phyloP scores from a whole-genome alignment of 805 yeast species.

The Metschnikowia proteae region DNA sequence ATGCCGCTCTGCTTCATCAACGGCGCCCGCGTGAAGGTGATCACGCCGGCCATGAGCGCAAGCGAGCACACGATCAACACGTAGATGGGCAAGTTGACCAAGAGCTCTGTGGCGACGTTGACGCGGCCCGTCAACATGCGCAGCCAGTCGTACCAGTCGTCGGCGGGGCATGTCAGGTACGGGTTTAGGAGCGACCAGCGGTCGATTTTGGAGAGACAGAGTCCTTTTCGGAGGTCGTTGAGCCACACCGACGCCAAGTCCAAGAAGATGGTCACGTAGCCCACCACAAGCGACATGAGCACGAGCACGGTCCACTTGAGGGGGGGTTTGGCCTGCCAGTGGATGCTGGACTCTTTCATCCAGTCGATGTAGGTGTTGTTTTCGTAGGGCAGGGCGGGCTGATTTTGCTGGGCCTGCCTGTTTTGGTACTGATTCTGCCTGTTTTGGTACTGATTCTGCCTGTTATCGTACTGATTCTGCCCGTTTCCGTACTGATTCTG shows the following conservation, averaged over 20 bases:
- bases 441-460: too few species aligned
- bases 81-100: slow-evolving; percentile 37
- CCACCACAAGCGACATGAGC: slow-evolving; percentile 43
- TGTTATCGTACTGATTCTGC: too few species aligned
- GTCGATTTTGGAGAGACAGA: slow-evolving; percentile 39
- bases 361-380: slow-evolving; percentile 49
- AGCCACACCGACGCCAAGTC: slow-evolving; percentile 50
- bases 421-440: too few species aligned
- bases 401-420: background rate
- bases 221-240: slow-evolving; percentile 51
- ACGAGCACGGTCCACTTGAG: slow-evolving; percentile 49
- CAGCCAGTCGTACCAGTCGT: slow-evolving; percentile 40
- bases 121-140: slow-evolving; percentile 21
- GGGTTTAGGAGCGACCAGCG: slow-evolving; percentile 42
- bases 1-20: slow-evolving; percentile 55
- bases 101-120: slow-evolving; percentile 16
- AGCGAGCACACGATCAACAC: slow-evolving; percentile 24
- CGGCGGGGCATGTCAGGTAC: slow-evolving; percentile 41
- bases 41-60: slow-evolving; percentile 27
- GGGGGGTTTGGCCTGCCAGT: slow-evolving; percentile 16
- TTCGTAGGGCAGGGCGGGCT: slow-evolving; percentile 23
- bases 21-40: slow-evolving; percentile 25
- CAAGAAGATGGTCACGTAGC: slow-evolving; percentile 45
- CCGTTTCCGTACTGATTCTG: too few species aligned
- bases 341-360: slow-evolving; percentile 40